Conservation (phyloP, 495 filamentous ascomycete genomes). For the Neurospora tetraspora region DNA sequence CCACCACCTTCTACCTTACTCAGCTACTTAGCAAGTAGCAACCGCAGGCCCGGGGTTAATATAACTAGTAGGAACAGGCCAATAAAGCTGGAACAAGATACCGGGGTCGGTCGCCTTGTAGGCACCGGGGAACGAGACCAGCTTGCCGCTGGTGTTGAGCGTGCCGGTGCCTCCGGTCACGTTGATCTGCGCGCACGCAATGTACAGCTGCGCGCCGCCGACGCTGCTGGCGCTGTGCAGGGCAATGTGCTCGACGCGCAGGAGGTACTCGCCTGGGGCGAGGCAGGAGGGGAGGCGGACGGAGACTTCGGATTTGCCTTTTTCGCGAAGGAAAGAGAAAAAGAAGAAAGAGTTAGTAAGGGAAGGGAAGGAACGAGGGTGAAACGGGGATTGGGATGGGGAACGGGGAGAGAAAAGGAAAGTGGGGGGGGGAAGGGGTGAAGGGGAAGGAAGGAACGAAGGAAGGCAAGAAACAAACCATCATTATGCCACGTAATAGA, state of each 20-base stretch:
- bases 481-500: conserved; percentile 33
- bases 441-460: too few relatives aligned
- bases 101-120: conserved; percentile 36
- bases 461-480: conserved; percentile 14
- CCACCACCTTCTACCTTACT: too few relatives aligned
- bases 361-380: too few relatives aligned
- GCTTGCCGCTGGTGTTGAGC: conserved; percentile 17
- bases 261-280: conserved; percentile 47
- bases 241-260: conserved; percentile 48
- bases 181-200: conserved; percentile 36
- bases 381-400: not conserved
- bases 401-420: too few relatives aligned
- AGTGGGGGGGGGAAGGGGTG: not conserved
- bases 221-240: conserved; percentile 34
- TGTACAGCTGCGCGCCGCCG: conserved; percentile 45
- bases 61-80: conserved; percentile 25
- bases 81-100: conserved; percentile 38
- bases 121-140: conserved; percentile 37
- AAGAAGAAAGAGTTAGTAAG: too few relatives aligned
- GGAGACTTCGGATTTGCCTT: conserved; percentile 23
- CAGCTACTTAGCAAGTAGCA: too few relatives aligned
- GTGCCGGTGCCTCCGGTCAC: conserved; percentile 31
- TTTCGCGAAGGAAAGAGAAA: too few relatives aligned
- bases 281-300: conserved; percentile 38
- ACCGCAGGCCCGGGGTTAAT: conserved; percentile 25